phyloP scores from a whole-genome alignment of 805 yeast genomes.

The Lipomyces sp. region DNA sequence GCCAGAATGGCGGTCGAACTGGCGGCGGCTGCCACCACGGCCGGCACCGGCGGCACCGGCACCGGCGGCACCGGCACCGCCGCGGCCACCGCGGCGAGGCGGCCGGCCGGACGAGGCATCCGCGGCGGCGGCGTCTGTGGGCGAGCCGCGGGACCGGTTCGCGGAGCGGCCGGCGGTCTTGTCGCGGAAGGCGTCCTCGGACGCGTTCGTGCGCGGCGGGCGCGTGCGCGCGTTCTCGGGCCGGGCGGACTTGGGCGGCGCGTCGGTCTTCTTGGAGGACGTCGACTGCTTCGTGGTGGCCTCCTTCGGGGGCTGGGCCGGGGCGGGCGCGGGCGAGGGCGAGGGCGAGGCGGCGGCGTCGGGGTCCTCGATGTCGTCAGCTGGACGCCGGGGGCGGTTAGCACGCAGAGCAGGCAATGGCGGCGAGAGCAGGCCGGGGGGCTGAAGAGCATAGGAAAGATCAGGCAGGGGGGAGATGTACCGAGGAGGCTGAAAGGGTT shows the following conservation, averaged over 20 bases:
- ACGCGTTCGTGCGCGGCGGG: slow-evolving; percentile 61
- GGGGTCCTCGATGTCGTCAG: slow-evolving; percentile 85
- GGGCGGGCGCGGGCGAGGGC: slow-evolving; percentile 12
- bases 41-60: slow-evolving; percentile 17
- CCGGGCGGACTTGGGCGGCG: slow-evolving; percentile 75
- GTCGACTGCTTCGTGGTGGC: slow-evolving; percentile 73
- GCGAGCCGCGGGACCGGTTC: slow-evolving; percentile 31
- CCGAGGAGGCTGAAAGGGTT: slow-evolving; percentile 27
- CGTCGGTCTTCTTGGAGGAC: slow-evolving; percentile 78
- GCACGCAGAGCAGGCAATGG: background rate
- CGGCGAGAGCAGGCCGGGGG: background rate
- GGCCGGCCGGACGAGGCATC: slow-evolving; percentile 23
- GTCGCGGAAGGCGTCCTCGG: slow-evolving; percentile 74
- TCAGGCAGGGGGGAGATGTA: slow-evolving; percentile 3
- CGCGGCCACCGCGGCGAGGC: slow-evolving; percentile 24
- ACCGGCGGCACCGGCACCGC: slow-evolving; percentile 13
- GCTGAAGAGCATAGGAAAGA: background rate
- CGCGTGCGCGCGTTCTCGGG: slow-evolving; percentile 55
- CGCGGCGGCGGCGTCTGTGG: slow-evolving; percentile 28
- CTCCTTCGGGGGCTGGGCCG: slow-evolving; percentile 47
- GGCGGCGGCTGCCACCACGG: slow-evolving; percentile 13
- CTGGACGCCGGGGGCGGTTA: too few relatives aligned
- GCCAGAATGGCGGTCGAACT: slow-evolving; percentile 69
- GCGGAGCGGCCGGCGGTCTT: slow-evolving; percentile 61
- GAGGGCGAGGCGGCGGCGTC: slow-evolving; percentile 51